Percentiles rank a stretch among this genome's conserved stretches.
Evolutionary conservation across 1,139 yeast genomes (phyloP).

Genomic region (Geotrichum reessii): DNA sequence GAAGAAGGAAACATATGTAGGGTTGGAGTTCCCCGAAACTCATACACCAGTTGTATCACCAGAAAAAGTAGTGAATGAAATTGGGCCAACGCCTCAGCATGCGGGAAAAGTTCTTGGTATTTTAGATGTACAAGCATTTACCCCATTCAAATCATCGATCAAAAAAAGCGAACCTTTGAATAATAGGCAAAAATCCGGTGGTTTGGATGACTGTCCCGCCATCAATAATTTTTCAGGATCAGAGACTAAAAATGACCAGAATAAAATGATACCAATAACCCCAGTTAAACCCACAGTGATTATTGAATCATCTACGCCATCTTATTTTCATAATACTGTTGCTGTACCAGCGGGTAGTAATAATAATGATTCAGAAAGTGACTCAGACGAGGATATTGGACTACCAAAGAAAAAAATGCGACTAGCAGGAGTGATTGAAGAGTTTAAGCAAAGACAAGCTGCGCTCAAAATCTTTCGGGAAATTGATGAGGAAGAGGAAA

Average conservation of each 20-base stretch:
- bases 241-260: neutral
- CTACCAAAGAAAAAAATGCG: slow-evolving; percentile 14
- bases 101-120: slow-evolving; percentile 63
- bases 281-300: neutral
- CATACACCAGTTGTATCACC: neutral
- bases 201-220: slow-evolving; percentile 7
- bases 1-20: neutral
- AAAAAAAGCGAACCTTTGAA: slow-evolving; percentile 11
- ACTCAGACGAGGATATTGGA: slow-evolving; percentile 15
- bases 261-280: neutral
- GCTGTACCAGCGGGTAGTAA: neutral
- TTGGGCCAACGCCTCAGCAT: slow-evolving; percentile 76
- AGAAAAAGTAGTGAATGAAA: slow-evolving; percentile 31
- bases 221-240: slow-evolving; percentile 1
- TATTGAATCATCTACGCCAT: slow-evolving; percentile 14
- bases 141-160: slow-evolving; percentile 26
- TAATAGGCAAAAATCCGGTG: neutral
- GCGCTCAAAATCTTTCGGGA: slow-evolving; percentile 15
- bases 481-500: slow-evolving; percentile 20
- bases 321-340: slow-evolving; percentile 11
- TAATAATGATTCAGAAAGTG: neutral
- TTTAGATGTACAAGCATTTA: slow-evolving; percentile 45
- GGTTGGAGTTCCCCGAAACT: neutral
- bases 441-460: slow-evolving; percentile 8
- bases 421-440: slow-evolving; percentile 21